Base-by-base conservation (phyloP, 495 filamentous ascomycete species). In the Mytilinidion resinicola region DNA sequence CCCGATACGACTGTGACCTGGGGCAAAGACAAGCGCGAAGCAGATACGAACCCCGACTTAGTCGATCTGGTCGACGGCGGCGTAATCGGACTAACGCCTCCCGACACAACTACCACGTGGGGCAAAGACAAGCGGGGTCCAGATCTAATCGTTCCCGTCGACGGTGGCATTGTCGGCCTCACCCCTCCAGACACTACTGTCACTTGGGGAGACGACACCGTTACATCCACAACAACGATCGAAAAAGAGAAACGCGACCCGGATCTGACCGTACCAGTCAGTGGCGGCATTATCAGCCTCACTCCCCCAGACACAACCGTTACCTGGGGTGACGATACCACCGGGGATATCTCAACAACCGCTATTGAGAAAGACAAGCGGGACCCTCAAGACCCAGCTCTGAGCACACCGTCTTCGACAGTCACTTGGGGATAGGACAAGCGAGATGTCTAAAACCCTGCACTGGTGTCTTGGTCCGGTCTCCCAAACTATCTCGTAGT, bases 281-380 rank as follows among this genome's bases (percentile, higher is more conserved):
- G 19, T n/a, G 21, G 19, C 3, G 44, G 44, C 14, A 21, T n/a
- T 30, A 20, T 19, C 3, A 9, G 35, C 12, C 30, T 52, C n/a
- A 30, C 19, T 52, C 30, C 49, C 6, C 19, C 19, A 10, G 34
- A 19, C 10, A 33, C 49, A 9, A 38, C 35, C 25, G 34, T 25
- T 5, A 52, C 25, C 10, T 52, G 33, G 49, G 49, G 61, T 25
- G 19, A 52, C 14, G 25, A 52, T 3, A 55, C 56, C 34, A 25
- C 10, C 33, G 25, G 10, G 33, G 58, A 33, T 30, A 6, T 30
- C 6, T 30, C 25, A 30, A 30, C 25, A 30, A 30, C 25, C 2
- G 21, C 1, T 19, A 55, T 63, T 21, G 19, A 59, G 36, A 36
- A 52, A 1, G 25, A 52, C 1, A 55, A 56, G 33, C 41, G 53